phyloP scores from a whole-genome alignment of 2,329 filamentous ascomycete genomes.

The Verticillium nubilum region DNA sequence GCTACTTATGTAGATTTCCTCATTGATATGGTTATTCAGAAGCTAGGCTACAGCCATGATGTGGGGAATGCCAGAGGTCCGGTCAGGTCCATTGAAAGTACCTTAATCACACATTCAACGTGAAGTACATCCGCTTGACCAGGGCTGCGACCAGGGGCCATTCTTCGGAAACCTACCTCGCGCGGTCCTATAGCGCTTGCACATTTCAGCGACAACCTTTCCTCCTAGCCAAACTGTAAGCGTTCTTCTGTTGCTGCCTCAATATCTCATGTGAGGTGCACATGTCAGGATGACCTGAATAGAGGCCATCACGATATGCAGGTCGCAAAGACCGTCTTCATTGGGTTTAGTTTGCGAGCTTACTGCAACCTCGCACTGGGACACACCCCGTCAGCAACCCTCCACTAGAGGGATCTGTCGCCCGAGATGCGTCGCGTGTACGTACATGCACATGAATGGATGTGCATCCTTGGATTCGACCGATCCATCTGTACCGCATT shows the following conservation, averaged over 20 bases:
- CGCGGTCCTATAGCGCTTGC: too few relatives aligned
- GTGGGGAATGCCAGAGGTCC: neutral
- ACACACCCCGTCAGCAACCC: neutral
- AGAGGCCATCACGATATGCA: neutral
- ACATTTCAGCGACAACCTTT: too few relatives aligned
- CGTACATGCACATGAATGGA: neutral
- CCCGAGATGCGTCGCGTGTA: neutral
- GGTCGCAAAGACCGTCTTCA: slow-evolving; percentile 12
- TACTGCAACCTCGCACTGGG: neutral
- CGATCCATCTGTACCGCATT: neutral
- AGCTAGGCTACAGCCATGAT: neutral
- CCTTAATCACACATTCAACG: neutral
- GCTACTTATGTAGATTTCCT: neutral
- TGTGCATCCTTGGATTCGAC: neutral
- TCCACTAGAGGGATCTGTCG: neutral
- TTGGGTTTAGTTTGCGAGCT: slow-evolving; percentile 19
- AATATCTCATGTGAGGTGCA: neutral
- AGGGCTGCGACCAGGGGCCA: too few relatives aligned
- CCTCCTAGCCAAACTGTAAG: too few relatives aligned
- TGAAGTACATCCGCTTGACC: too few relatives aligned
- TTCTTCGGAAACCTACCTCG: too few relatives aligned
- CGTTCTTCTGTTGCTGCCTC: neutral
- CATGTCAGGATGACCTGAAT: neutral
- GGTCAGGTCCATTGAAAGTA: neutral
- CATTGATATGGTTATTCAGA: neutral